These are phyloP conservation scores for Aspergillus sp. DNA, from an alignment of 2,329 filamentous ascomycete genomes.

Conservation along the genomic window DNA sequence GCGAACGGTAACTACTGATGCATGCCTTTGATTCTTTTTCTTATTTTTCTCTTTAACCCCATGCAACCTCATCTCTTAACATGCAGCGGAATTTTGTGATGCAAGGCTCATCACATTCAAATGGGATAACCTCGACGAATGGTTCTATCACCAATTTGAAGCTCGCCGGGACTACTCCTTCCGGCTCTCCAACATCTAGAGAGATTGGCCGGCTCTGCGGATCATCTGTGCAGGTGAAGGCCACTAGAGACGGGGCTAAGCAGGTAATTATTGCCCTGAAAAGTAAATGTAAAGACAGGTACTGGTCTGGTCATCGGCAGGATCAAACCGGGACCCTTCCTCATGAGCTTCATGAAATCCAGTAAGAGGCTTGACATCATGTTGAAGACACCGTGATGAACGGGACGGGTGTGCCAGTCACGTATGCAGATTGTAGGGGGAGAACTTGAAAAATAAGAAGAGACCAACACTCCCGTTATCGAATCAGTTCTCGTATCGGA, in stretches of 20 bases:
- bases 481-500: constrained; percentile 20
- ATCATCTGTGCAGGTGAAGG: constrained; percentile 23
- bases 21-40: constrained; percentile 20
- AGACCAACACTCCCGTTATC: constrained; percentile 20
- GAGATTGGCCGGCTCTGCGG: constrained; percentile 29
- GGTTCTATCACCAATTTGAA: constrained; percentile 13
- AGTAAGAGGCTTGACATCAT: constrained; percentile 26
- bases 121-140: constrained; percentile 19
- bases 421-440: constrained; percentile 14
- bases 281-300: constrained; percentile 11
- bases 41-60: constrained; percentile 8
- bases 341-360: constrained; percentile 21
- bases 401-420: constrained; percentile 15
- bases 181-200: constrained; percentile 23
- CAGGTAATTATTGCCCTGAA: constrained; percentile 10
- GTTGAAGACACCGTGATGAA: constrained; percentile 18
- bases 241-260: constrained; percentile 17
- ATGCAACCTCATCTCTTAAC: constrained; percentile 10
- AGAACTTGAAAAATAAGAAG: constrained; percentile 1
- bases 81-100: constrained; percentile 23
- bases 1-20: constrained; percentile 19
- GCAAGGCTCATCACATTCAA: constrained; percentile 22
- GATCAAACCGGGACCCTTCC: constrained; percentile 15
- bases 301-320: constrained; percentile 18
- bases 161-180: constrained; percentile 17